Percentiles rank a stretch among this genome's conserved stretches.
These are phyloP conservation scores for Rhexocercosporidium sp. DNA, from an alignment of 2,329 filamentous ascomycete species.

Conservation along the genomic window DNA sequence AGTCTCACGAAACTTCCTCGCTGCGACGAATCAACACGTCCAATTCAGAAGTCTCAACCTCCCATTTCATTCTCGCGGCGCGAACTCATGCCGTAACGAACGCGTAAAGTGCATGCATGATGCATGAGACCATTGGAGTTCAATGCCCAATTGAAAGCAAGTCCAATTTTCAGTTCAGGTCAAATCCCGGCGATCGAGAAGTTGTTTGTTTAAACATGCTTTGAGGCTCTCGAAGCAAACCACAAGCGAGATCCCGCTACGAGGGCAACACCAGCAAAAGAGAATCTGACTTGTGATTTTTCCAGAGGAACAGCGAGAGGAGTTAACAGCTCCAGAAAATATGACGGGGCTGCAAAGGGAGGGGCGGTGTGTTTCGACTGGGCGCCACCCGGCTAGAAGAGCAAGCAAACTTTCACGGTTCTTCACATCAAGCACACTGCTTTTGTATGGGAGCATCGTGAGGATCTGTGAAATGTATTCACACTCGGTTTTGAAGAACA, in stretches of 20 bases:
- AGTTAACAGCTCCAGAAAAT: constrained; percentile 17
- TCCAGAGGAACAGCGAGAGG: constrained; percentile 1
- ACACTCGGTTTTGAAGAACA: constrained; percentile 7
- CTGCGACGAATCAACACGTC: constrained; percentile 32
- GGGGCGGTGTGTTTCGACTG: constrained; percentile 30
- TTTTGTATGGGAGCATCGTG: constrained; percentile 24
- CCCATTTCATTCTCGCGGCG: constrained; percentile 12
- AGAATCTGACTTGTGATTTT: constrained; percentile 28
- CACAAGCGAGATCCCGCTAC: constrained; percentile 31
- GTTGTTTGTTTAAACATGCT: constrained; percentile 5
- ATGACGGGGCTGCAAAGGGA: constrained; percentile 26
- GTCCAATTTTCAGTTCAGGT: constrained; percentile 3
- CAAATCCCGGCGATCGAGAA: constrained; percentile 19
- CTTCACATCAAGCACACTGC: constrained; percentile 19
- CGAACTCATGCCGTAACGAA: constrained; percentile 9
- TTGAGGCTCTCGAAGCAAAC: constrained; percentile 7
- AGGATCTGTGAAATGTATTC: constrained; percentile 29
- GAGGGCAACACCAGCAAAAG: constrained; percentile 28
- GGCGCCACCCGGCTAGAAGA: not conserved
- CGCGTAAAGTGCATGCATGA: constrained; percentile 34
- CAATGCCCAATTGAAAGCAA: constrained; percentile 27
- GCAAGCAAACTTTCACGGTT: constrained; percentile 26
- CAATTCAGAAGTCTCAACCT: constrained; percentile 15
- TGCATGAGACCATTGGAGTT: constrained; percentile 13
- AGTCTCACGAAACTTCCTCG: constrained; percentile 14